phyloP scores from a whole-genome alignment of 2,329 filamentous ascomycete genomes.

The Monosporascus sp. region DNA sequence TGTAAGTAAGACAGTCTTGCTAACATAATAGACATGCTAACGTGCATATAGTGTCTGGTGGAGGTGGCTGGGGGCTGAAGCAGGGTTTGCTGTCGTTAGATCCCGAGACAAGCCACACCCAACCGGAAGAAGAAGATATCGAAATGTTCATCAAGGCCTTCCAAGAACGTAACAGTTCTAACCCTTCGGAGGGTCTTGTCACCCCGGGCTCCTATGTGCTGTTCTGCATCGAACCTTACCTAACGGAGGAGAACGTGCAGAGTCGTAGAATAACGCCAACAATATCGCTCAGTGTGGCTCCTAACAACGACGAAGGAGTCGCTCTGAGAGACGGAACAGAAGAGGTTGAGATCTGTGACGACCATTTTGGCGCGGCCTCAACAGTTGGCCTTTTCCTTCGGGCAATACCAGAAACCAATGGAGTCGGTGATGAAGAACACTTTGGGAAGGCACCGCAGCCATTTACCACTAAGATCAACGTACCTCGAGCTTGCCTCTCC shows the following conservation, averaged over 20 bases:
- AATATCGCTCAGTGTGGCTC: constrained; percentile 20
- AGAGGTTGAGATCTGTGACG: constrained; percentile 21
- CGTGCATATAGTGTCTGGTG: constrained; percentile 59
- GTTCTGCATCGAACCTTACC: constrained; percentile 50
- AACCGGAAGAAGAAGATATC: constrained; percentile 46
- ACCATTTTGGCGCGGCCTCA: constrained; percentile 59
- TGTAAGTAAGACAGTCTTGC: constrained; percentile 28
- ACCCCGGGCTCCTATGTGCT: constrained; percentile 60
- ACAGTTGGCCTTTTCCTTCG: constrained; percentile 52
- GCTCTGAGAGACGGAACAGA: constrained; percentile 13
- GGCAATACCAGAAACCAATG: constrained; percentile 5
- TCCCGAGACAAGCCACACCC: constrained; percentile 54
- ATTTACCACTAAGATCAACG: constrained; percentile 24
- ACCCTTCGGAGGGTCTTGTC: constrained; percentile 49
- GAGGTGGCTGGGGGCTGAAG: constrained; percentile 80
- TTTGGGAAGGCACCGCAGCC: constrained; percentile 1
- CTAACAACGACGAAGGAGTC: constrained; percentile 12
- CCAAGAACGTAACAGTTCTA: constrained; percentile 25
- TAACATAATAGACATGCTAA: constrained; percentile 17
- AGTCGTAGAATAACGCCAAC: constrained; percentile 6
- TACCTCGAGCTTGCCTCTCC: constrained; percentile 17
- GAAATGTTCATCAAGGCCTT: constrained; percentile 49
- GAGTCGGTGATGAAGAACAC: not conserved
- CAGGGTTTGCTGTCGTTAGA: constrained; percentile 75
- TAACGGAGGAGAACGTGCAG: constrained; percentile 7